A percentile compares a stretch with the other conserved stretches of the same genome.
Evolutionary conservation across 305 asterid genomes (phyloP).

Genomic region (Plantago rigida): DNA sequence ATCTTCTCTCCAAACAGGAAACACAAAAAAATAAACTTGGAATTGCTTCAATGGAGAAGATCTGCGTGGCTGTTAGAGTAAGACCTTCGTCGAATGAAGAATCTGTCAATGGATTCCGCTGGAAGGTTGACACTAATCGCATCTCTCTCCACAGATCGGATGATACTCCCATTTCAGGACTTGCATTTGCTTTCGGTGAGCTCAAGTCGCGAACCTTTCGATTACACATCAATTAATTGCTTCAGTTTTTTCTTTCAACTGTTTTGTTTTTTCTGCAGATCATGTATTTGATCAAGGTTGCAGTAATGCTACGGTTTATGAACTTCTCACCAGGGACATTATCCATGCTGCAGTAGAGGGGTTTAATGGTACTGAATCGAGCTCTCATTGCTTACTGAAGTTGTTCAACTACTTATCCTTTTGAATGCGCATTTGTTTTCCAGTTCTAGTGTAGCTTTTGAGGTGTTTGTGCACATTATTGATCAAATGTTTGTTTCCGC

Average conservation of each 20-base stretch:
- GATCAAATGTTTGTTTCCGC: too few relatives aligned
- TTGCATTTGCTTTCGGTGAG: slow-evolving; percentile 74
- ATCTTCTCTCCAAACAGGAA: too few relatives aligned
- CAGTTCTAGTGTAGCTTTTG: background rate
- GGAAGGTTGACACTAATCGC: slow-evolving; percentile 76
- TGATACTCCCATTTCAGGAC: slow-evolving; percentile 69
- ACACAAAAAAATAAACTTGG: slow-evolving; percentile 1
- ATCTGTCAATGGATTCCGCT: slow-evolving; percentile 42
- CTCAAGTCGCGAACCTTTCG: background rate
- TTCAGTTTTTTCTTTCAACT: background rate
- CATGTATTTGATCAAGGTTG: slow-evolving; percentile 79
- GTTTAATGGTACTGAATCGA: slow-evolving; percentile 53
- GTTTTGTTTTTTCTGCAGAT: slow-evolving; percentile 37
- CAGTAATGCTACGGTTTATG: slow-evolving; percentile 62
- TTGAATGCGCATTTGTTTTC: background rate
- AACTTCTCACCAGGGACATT: slow-evolving; percentile 60
- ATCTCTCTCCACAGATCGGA: slow-evolving; percentile 68
- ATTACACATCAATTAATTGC: background rate
- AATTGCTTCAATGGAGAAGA: slow-evolving; percentile 64
- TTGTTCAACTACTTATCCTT: background rate
- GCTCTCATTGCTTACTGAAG: background rate
- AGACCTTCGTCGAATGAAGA: slow-evolving; percentile 60
- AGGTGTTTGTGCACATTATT: background rate
- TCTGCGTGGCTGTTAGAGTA: slow-evolving; percentile 82
- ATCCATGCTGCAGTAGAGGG: slow-evolving; percentile 74